Conservation (phyloP, 129 eudicot genomes). For the Centaurea solstitialis region DNA sequence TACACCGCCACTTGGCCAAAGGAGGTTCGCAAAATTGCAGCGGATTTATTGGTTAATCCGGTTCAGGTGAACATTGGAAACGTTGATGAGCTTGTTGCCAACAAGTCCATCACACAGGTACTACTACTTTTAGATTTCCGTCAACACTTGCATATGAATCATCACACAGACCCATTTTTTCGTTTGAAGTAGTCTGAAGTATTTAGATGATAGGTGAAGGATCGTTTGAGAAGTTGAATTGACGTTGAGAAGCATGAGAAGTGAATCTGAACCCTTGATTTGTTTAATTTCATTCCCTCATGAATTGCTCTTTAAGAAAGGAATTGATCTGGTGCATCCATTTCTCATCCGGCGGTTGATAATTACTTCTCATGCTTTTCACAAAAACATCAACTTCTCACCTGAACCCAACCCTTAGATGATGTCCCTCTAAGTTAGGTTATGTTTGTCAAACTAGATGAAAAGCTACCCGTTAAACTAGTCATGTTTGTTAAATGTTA, state of each 20-base stretch:
- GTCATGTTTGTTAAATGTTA: neutral
- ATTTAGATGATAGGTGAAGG: too few relatives aligned
- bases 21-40: constrained; percentile 95
- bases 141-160: neutral
- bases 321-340: too few relatives aligned
- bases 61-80: constrained; percentile 95
- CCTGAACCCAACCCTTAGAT: too few relatives aligned
- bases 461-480: neutral
- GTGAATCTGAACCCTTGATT: too few relatives aligned
- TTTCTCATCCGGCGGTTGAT: too few relatives aligned
- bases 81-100: constrained; percentile 92
- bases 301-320: too few relatives aligned
- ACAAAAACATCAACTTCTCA: too few relatives aligned
- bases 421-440: neutral
- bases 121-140: neutral
- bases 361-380: too few relatives aligned
- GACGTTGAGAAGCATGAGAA: too few relatives aligned
- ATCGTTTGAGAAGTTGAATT: too few relatives aligned
- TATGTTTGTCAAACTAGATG: neutral
- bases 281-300: too few relatives aligned
- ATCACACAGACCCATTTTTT: neutral
- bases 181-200: too few relatives aligned
- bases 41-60: constrained; percentile 79
- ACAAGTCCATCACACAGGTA: constrained; percentile 97
- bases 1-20: constrained; percentile 99